A percentile compares a stretch with the other conserved stretches of the same genome.
phyloP scores from a whole-genome alignment of 768 basidiomycete species.

The Gyrodon lividus region DNA sequence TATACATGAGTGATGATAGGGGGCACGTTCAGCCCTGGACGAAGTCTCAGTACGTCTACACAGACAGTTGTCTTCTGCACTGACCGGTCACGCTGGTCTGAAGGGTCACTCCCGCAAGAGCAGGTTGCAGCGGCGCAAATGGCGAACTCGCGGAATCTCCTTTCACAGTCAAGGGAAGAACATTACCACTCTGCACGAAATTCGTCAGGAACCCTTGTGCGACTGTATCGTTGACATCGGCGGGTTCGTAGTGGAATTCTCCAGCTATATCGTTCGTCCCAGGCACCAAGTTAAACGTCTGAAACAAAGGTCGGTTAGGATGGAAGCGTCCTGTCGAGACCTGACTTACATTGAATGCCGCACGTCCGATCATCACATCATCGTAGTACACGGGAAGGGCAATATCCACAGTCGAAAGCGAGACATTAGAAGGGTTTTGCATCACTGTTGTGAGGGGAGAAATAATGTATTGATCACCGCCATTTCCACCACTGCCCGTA shows the following conservation, averaged over 20 bases:
- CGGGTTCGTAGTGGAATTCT: slow-evolving; percentile 69
- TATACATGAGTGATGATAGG: slow-evolving; percentile 57
- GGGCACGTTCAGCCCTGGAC: slow-evolving; percentile 46
- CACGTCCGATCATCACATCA: slow-evolving; percentile 55
- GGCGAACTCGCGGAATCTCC: slow-evolving; percentile 63
- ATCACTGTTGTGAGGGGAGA: slow-evolving; percentile 57
- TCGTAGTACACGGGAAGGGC: slow-evolving; percentile 59
- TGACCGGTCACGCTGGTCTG: slow-evolving; percentile 49
- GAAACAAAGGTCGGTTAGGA: slow-evolving; percentile 1
- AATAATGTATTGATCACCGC: slow-evolving; percentile 58
- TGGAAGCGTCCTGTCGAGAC: neutral
- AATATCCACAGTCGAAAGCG: slow-evolving; percentile 56
- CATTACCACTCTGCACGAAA: slow-evolving; percentile 54
- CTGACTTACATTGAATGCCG: slow-evolving; percentile 52
- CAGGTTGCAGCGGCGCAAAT: slow-evolving; percentile 56
- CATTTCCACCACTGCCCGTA: slow-evolving; percentile 61
- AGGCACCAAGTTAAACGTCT: slow-evolving; percentile 59
- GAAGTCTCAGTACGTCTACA: neutral
- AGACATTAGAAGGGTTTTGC: slow-evolving; percentile 68
- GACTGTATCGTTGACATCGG: slow-evolving; percentile 61
- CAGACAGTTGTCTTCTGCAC: neutral
- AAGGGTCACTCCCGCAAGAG: slow-evolving; percentile 52
- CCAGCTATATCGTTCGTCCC: slow-evolving; percentile 51
- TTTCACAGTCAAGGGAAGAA: slow-evolving; percentile 51
- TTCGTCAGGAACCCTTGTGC: slow-evolving; percentile 59